Evolutionary conservation across 225 moss, liverwort and hornwort genomes (phyloP).

Genomic region (Thuidium tamariscinum): DNA sequence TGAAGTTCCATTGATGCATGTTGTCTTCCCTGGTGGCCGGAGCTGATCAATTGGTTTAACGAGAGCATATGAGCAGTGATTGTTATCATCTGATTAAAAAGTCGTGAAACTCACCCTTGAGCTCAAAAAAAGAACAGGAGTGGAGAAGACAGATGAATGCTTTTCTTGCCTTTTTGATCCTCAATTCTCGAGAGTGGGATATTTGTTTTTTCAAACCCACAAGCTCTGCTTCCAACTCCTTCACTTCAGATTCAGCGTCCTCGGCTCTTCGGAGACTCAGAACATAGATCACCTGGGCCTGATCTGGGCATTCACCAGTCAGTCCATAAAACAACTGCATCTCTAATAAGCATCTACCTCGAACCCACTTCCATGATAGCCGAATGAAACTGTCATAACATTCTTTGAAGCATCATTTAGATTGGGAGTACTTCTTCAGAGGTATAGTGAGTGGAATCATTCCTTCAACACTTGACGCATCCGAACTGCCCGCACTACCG

Average conservation of each 20-base stretch:
- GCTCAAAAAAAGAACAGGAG: too few species aligned
- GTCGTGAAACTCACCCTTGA: not conserved
- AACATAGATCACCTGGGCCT: constrained; percentile 24
- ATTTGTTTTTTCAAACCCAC: not conserved
- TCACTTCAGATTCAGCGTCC: constrained; percentile 12
- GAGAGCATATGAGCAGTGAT: not conserved
- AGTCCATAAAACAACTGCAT: not conserved
- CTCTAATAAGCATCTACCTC: not conserved
- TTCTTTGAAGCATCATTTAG: not conserved
- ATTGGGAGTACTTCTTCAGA: not conserved
- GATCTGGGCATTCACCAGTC: not conserved
- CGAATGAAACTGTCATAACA: not conserved
- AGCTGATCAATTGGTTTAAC: not conserved
- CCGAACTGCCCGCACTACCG: not conserved
- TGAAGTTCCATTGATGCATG: not conserved
- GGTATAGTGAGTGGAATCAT: not conserved
- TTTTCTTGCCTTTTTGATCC: constrained; percentile 12
- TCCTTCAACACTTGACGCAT: not conserved
- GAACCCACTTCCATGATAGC: not conserved
- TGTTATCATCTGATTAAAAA: not conserved
- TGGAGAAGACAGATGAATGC: not conserved
- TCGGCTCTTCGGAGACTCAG: constrained; percentile 16
- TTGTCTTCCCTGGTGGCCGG: not conserved
- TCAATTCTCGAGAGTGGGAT: not conserved
- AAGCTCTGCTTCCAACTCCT: constrained; percentile 6